Conservation (phyloP, 306 rosid species). For the Trifolium fragiferum region DNA sequence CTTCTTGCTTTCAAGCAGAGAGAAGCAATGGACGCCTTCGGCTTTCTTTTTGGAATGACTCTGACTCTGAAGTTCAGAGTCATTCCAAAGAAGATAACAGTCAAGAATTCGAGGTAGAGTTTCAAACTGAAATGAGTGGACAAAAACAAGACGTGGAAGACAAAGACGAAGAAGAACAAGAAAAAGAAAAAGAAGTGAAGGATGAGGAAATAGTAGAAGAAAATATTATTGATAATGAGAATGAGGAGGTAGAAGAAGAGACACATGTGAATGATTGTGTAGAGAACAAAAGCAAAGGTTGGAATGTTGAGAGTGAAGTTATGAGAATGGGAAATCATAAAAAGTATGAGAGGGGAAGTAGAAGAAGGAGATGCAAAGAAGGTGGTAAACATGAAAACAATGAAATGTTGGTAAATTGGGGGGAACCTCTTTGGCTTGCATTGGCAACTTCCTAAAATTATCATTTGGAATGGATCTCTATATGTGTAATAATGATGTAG, state of each 20-base stretch:
- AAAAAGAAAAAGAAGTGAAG: slow-evolving; percentile 32
- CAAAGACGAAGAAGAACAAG: slow-evolving; percentile 27
- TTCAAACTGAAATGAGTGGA: slow-evolving; percentile 36
- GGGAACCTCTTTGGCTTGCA: slow-evolving; percentile 63
- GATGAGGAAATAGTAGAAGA: not conserved
- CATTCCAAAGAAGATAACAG: not conserved
- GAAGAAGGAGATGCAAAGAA: slow-evolving; percentile 64
- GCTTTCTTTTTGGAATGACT: slow-evolving; percentile 54
- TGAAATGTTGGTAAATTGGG: slow-evolving; percentile 53
- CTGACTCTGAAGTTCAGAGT: slow-evolving; percentile 19
- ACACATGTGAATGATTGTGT: slow-evolving; percentile 3
- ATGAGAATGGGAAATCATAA: slow-evolving; percentile 39
- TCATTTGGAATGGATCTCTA: slow-evolving; percentile 22
- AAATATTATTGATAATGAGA: not conserved
- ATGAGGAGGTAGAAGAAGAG: slow-evolving; percentile 30
- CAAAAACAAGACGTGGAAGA: too few species aligned
- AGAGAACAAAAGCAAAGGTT: not conserved
- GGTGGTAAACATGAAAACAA: slow-evolving; percentile 54
- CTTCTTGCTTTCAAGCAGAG: slow-evolving; percentile 61
- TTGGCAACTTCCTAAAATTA: slow-evolving; percentile 61
- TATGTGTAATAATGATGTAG: not conserved
- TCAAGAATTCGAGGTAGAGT: slow-evolving; percentile 24
- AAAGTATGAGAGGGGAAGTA: slow-evolving; percentile 47
- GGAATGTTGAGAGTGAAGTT: slow-evolving; percentile 12
- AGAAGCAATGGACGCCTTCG: slow-evolving; percentile 85